These are phyloP conservation scores for Peronospora farinosa DNA, from an alignment of 352 stramenopile species.

Conservation along the genomic window DNA sequence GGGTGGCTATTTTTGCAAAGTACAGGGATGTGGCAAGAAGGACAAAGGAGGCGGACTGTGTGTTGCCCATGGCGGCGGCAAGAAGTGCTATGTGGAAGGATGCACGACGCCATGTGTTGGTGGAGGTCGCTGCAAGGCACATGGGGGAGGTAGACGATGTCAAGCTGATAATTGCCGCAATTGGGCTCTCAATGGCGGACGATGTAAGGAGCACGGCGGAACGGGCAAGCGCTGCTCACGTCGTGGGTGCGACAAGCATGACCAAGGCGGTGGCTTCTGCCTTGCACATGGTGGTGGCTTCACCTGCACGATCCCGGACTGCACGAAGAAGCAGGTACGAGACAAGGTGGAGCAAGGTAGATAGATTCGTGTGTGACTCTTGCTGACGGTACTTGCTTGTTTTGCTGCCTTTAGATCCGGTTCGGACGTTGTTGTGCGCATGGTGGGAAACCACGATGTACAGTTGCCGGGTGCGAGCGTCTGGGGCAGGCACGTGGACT, in stretches of 20 bases:
- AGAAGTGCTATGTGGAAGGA: slow-evolving; percentile 71
- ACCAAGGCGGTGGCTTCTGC: slow-evolving; percentile 72
- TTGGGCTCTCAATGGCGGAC: slow-evolving; percentile 62
- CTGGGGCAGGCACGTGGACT: slow-evolving; percentile 54
- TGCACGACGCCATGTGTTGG: slow-evolving; percentile 65
- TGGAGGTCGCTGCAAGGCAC: slow-evolving; percentile 60
- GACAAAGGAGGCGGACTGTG: slow-evolving; percentile 80
- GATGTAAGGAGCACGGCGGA: slow-evolving; percentile 73
- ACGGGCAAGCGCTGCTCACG: slow-evolving; percentile 60
- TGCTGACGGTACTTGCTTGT: slow-evolving; percentile 3
- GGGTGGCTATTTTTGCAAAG: slow-evolving; percentile 77
- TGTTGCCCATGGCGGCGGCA: slow-evolving; percentile 68
- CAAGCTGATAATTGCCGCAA: slow-evolving; percentile 38
- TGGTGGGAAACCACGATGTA: slow-evolving; percentile 62
- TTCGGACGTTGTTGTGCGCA: slow-evolving; percentile 73
- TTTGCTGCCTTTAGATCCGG: slow-evolving; percentile 34
- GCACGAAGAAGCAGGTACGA: slow-evolving; percentile 75
- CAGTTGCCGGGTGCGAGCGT: slow-evolving; percentile 60
- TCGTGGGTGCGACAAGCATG: slow-evolving; percentile 66
- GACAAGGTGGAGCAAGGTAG: not conserved
- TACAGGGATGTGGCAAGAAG: slow-evolving; percentile 71
- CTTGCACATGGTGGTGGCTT: slow-evolving; percentile 67
- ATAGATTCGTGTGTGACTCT: not conserved
- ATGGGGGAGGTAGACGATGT: slow-evolving; percentile 59
- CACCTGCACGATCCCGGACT: slow-evolving; percentile 60